Evolutionary conservation across 1,139 yeast species (phyloP), one percentile per base, ranked within the genome.

Genomic region (Kodamaea ohmeri): DNA sequence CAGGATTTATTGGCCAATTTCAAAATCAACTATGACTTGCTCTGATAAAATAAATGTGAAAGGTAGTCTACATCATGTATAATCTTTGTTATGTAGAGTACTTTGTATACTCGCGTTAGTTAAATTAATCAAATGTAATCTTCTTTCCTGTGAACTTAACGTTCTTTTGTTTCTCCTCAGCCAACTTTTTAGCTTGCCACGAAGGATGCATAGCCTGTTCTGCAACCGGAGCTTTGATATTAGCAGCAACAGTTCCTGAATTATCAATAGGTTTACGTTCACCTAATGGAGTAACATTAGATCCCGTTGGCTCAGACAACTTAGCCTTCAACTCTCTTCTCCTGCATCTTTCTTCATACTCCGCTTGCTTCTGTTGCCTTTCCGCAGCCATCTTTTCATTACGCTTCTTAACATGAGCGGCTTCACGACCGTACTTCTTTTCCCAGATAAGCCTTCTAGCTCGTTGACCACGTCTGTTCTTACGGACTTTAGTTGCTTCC

Each of bases 401-500:
- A 49, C 86, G 84, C 48, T 79, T 75, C 52, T 78, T 71, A 25
- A 89, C 71, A 58, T 94, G 99, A 42, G 80, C 83, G n/a, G 98
- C 98, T 26, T 70, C 69, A 25, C 63, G 61, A 26, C 98, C 98
- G 56, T 73, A 92, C 59, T 92, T 92, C 61, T 76, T 68, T 54
- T 89, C 98, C 97, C 97, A 90, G 39, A 92, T 88, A 66, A 85
- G 84, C 59, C 92, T 94, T 63, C 99, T 80, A 2, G 97, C 98
- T 49, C 97, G 73, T 67, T 94, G 98, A 15, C 98, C 98, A 56
- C 97, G 79, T 62, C 98, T 75, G 59, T 92, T 94, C 53, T 89
- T 89, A 47, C 94, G 75, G 44, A 63, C 67, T 14, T 60, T 52
- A 2, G 75, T 71, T 18, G 74, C 73, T 36, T 72, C 71, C 46